Base-by-base conservation (phyloP, 768 basidiomycete species). In the Phylloporus scabripes region DNA sequence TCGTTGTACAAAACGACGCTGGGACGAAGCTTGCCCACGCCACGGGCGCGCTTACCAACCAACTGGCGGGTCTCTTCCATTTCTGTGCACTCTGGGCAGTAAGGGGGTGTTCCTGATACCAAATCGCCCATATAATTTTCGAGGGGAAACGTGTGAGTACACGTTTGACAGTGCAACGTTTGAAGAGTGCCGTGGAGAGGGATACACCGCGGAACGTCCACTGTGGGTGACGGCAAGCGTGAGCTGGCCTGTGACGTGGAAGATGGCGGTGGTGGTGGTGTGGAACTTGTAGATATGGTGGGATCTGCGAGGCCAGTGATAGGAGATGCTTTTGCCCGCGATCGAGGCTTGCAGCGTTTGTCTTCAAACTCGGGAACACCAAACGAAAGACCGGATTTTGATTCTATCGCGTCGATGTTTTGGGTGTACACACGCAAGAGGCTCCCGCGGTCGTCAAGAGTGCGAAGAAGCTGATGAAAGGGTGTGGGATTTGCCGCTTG, bases 1-100 rank as follows among this genome's bases (percentile, higher is more conserved):
- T 95, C 93, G 55, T 92, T 92, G 63, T 96, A 96, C 20, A 96
- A 69, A 0, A 96, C 90, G 3, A 96, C 91, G 46, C 86, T 87
- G 0, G 92, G 88, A 31, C 92, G 79, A 39, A 96, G 72, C 54
- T 77, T 78, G 0, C 93, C 93, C 23, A 92, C 76, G 3, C 87
- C 85, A 40, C 92, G 72, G 4, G 83, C 77, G 14, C 93, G 82
- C 64, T 92, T 90, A 12, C 87, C 87, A 8, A 85, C 68, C 26
- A 88, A 71, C 51, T 82, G 78, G 32, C 93, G 80, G 14, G 83
- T 81, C 48, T 74, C 71, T 57, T 90, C 83, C 64, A 82, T 72
- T 18, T 79, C 72, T 7, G 74, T 75, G 67, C 93, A 96, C 51
- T 85, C 81, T 0, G 92, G 89, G 65, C 93, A 96, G 26, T 78